Conservation (phyloP, 2,329 filamentous ascomycete species). For the Cytospora mali region DNA sequence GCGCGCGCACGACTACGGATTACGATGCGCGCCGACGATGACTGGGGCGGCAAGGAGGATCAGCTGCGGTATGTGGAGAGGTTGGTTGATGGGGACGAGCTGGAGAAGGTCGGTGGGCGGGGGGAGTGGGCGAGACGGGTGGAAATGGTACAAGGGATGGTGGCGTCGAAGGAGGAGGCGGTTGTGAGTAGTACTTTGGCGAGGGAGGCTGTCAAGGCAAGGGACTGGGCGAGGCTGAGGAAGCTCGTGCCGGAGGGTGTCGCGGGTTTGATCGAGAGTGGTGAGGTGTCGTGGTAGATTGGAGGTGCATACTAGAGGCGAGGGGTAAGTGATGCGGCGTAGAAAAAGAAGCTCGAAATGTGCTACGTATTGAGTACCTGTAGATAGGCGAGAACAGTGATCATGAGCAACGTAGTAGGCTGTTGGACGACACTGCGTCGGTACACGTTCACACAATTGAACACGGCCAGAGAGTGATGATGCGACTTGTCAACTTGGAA, state of each 20-base stretch:
- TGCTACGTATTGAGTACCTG: background rate
- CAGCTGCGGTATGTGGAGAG: conserved; percentile 58
- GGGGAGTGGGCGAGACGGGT: conserved; percentile 62
- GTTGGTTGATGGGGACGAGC: conserved; percentile 47
- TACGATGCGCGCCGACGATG: conserved; percentile 62
- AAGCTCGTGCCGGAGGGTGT: conserved; percentile 61
- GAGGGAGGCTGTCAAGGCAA: conserved; percentile 54
- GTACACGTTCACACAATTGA: too few relatives aligned
- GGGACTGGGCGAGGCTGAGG: conserved; percentile 51
- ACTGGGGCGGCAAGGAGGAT: conserved; percentile 59
- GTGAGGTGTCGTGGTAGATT: conserved; percentile 50
- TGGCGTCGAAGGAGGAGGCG: conserved; percentile 42
- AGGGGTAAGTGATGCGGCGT: background rate
- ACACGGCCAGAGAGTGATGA: background rate
- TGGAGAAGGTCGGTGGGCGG: conserved; percentile 57
- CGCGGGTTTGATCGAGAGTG: conserved; percentile 57
- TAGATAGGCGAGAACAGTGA: background rate
- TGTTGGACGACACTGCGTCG: too few relatives aligned
- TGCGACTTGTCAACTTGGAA: too few relatives aligned
- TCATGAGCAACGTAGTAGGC: background rate
- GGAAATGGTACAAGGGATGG: conserved; percentile 56
- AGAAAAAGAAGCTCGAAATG: background rate
- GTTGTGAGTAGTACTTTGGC: conserved; percentile 64
- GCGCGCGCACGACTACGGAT: conserved; percentile 62
- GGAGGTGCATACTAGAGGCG: too few relatives aligned